Base-by-base conservation (phyloP, 2,329 filamentous ascomycete genomes). In the Hypoxylon sp. region DNA sequence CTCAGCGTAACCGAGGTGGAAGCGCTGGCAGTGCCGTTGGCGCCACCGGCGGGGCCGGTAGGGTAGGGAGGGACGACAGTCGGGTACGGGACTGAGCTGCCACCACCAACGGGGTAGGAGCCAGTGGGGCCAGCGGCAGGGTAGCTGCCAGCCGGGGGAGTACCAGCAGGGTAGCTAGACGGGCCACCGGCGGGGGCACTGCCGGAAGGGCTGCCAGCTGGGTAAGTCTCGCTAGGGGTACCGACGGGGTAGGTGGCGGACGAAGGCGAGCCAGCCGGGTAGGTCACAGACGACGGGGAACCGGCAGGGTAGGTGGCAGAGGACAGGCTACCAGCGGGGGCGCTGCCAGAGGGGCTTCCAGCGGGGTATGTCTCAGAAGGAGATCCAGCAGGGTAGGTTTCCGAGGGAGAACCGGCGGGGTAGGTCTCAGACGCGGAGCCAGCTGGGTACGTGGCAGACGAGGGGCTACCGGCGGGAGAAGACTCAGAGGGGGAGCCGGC, bases 61-160 rank as follows among this genome's bases (percentile, higher is more conserved):
- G 58, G 58, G 43, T 61, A 61, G 23, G 55, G 45, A 12, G 58
- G 43, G 35, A 53, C 31, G 29, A 42, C 32, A 21, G 51, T 48
- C 9, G 54, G 48, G 38, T 40, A 38, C 4, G 25, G 20, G 12
- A 8, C 37, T 2, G 41, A 34, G 15, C 15, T 7, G 50, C 25
- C 25, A 9, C 19, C 27, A n/a, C 20, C 20, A 15, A 26, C 20
- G 11, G 40, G 19, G 9, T 25, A 38, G 16, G 44, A 35, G 8
- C 30, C 55, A 17, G 56, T 48, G 21, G 47, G 55, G 11, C 26
- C 40, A 4, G 37, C 52, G 13, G 15, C 21, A 12, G 55, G 55
- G 47, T 54, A 55, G 44, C 43, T 52, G 16, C 40, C 26, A 7
- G 52, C 37, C 6, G 59, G 25, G 36, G 21, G 23, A 23, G 26